Conservation (phyloP, 129 eudicot species). For the Deinandra increscens region DNA sequence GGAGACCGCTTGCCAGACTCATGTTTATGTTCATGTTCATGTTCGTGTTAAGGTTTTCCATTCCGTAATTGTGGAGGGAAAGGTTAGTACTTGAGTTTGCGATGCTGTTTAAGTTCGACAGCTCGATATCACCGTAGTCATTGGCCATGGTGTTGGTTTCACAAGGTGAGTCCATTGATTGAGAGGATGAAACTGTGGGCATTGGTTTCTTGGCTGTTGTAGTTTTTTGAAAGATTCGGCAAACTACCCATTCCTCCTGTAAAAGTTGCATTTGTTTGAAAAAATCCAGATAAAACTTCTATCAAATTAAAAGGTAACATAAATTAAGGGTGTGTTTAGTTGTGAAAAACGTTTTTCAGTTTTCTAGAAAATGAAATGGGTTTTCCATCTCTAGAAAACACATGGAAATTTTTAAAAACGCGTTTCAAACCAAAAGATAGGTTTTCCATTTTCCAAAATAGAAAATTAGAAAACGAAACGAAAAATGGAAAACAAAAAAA, state of each 20-base stretch:
- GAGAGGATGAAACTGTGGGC: slow-evolving; percentile 57
- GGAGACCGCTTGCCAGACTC: slow-evolving; percentile 38
- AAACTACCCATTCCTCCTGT: slow-evolving; percentile 96
- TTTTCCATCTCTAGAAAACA: no score
- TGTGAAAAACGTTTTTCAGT: no score
- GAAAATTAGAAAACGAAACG: no score
- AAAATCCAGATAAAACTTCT: no score
- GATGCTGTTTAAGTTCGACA: slow-evolving; percentile 38
- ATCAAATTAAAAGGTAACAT: no score
- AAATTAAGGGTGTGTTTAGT: no score
- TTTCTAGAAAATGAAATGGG: no score
- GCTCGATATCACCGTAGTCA: slow-evolving; percentile 60
- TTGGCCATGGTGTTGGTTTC: slow-evolving; percentile 56
- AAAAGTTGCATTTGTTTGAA: not conserved
- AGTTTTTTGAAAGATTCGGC: slow-evolving; percentile 78
- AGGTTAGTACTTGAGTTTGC: slow-evolving; percentile 32
- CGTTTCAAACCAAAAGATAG: no score
- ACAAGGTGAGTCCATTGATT: slow-evolving; percentile 54
- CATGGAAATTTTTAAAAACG: no score
- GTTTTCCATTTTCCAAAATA: no score
- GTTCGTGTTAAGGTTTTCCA: slow-evolving; percentile 32
- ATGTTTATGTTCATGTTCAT: slow-evolving; percentile 36
- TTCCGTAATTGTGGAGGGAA: slow-evolving; percentile 31
- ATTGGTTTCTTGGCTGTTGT: slow-evolving; percentile 54
- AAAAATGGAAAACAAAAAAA: no score